phyloP scores from a whole-genome alignment of 2,329 filamentous ascomycete genomes.

The Bipolaris gigantea region DNA sequence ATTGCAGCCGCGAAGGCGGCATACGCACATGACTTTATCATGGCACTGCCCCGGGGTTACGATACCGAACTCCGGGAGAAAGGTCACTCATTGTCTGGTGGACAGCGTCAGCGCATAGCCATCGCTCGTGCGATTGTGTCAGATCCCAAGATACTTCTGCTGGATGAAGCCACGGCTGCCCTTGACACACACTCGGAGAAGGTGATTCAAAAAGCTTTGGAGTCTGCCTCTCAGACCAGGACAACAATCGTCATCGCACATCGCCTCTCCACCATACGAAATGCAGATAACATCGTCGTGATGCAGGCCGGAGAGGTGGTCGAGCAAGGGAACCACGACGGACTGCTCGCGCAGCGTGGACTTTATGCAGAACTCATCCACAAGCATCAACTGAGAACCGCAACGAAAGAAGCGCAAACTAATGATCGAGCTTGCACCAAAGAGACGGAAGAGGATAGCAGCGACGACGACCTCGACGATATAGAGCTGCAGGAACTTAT shows the following conservation, averaged over 20 bases:
- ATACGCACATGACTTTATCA: constrained; percentile 45
- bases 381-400: no score
- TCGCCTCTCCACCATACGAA: constrained; percentile 72
- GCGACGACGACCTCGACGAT: no score
- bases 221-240: constrained; percentile 61
- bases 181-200: constrained; percentile 75
- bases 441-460: no score
- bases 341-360: constrained; percentile 61
- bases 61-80: constrained; percentile 74
- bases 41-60: constrained; percentile 59
- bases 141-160: constrained; percentile 88
- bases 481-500: no score
- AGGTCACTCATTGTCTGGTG: constrained; percentile 76
- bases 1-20: constrained; percentile 45
- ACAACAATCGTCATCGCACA: constrained; percentile 81
- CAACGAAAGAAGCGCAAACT: no score
- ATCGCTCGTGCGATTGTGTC: constrained; percentile 90
- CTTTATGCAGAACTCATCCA: constrained; percentile 69
- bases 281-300: constrained; percentile 78
- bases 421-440: no score
- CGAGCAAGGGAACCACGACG: constrained; percentile 75
- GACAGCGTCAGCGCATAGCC: constrained; percentile 80
- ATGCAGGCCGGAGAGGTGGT: constrained; percentile 70
- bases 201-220: constrained; percentile 60
- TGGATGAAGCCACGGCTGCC: constrained; percentile 93